Base-by-base conservation (phyloP, 2,329 filamentous ascomycete species). In the Spiromastix sp. region DNA sequence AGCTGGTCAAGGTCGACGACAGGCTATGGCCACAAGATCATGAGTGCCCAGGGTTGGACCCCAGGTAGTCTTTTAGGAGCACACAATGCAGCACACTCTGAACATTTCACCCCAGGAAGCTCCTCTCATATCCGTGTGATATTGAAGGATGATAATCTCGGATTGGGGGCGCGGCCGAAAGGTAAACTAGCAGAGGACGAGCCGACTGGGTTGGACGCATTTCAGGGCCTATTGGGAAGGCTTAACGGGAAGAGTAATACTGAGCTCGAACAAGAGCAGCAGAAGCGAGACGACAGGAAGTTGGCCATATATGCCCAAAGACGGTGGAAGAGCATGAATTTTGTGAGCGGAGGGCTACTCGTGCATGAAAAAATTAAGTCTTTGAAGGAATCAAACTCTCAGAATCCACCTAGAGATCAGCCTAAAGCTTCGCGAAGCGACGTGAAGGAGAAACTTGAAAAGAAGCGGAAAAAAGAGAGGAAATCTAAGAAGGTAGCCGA, bases 141-240 rank as follows among this genome's bases (percentile, higher is more conserved):
- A 19, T 63, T 95, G 43, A 94, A 94, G 54, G 87, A 96, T 53
- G 86, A 96, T 56, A 93, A 80, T 48, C 74, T 93, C 28, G 91
- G 91, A 2, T 67, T 98, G 28, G 91, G 91, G 19, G 91, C 87
- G 45, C 81, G 81, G 56, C 70, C 76, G 43, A 80, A 79, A 36
- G 77, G 76, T 48, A 78, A 80, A 45, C 64, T 69, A 25, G 64
- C 69, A 3, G 79, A 85, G 44, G 72, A 61, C 45, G 75, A 84
- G 52, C 76, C 85, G 43, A 93, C 89, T 15, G 91, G 89, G 0
- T 70, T 96, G 24, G 83, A 87, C 53, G 81, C 80, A 12, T 85
- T 96, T 48, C 84, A 87, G 52, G 84, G 85, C 44, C 65, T 98
- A 4, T 66, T 98, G 13, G 87, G 89, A 15, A 71, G 91, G 36